Conservation (phyloP, 2,329 filamentous ascomycete species). For the Aureobasidium subglaciale region DNA sequence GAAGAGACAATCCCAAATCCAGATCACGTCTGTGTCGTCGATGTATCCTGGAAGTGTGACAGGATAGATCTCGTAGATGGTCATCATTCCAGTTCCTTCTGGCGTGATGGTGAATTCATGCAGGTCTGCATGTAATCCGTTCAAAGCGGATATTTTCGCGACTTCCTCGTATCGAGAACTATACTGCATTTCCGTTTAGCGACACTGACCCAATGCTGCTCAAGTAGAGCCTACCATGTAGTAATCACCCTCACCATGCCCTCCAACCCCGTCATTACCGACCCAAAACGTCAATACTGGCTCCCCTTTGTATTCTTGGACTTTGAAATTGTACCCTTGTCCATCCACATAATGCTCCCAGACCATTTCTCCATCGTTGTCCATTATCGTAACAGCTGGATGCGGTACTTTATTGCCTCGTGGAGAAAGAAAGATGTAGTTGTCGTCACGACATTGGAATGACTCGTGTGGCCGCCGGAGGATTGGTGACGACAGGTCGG, state of each 20-base stretch:
- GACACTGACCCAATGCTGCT: neutral
- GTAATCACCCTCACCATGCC: conserved; percentile 25
- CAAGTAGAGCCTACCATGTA: conserved; percentile 25
- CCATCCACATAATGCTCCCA: conserved; percentile 26
- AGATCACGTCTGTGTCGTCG: neutral
- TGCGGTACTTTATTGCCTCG: conserved; percentile 18
- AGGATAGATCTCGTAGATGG: conserved; percentile 32
- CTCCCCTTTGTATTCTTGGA: conserved; percentile 29
- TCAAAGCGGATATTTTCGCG: conserved; percentile 31
- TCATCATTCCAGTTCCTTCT: conserved; percentile 37
- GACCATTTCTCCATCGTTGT: conserved; percentile 24
- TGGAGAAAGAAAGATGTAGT: conserved; percentile 25
- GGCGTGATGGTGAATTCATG: conserved; percentile 40
- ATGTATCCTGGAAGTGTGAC: conserved; percentile 26
- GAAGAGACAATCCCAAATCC: conserved; percentile 34
- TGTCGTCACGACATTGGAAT: conserved; percentile 8
- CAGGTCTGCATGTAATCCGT: conserved; percentile 29
- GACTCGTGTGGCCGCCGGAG: neutral
- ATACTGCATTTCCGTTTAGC: neutral
- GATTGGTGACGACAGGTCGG: neutral
- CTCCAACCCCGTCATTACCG: conserved; percentile 30
- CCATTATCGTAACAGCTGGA: conserved; percentile 24
- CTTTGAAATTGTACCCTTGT: conserved; percentile 30
- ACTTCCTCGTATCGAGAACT: conserved; percentile 30
- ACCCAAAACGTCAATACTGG: conserved; percentile 34